Evolutionary conservation across 805 yeast genomes (phyloP).

Genomic region (Candida endomychidarum): DNA sequence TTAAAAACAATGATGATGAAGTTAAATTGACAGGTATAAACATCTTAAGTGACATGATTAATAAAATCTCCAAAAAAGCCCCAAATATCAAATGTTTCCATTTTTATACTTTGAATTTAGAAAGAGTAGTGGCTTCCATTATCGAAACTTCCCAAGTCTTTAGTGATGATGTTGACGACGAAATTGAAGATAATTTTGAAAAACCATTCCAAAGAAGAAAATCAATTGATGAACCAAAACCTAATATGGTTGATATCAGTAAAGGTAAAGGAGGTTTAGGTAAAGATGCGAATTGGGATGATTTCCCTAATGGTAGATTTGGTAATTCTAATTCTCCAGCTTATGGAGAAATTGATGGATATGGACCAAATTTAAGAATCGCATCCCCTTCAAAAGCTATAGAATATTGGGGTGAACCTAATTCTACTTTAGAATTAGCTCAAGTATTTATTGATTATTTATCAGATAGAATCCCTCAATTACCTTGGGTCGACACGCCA

Average conservation of each 20-base stretch:
- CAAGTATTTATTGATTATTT: conserved; percentile 69
- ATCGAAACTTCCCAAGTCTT: conserved; percentile 60
- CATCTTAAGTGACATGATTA: conserved; percentile 61
- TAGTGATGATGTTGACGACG: conserved; percentile 40
- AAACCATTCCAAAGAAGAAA: conserved; percentile 26
- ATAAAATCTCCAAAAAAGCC: conserved; percentile 53
- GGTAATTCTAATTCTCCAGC: conserved; percentile 97
- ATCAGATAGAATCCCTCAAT: conserved; percentile 67
- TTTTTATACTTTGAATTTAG: conserved; percentile 89
- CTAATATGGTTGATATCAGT: conserved; percentile 64
- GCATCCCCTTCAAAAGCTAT: conserved; percentile 60
- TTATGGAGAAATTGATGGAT: conserved; percentile 96
- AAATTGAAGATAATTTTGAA: conserved; percentile 23
- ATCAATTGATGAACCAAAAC: conserved; percentile 29
- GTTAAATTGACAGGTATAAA: conserved; percentile 85
- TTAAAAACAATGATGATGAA: conserved; percentile 65
- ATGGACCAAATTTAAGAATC: conserved; percentile 87
- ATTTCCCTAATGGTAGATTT: conserved; percentile 92
- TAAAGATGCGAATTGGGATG: conserved; percentile 95
- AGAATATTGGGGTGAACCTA: conserved; percentile 81
- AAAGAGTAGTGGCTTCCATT: conserved; percentile 86
- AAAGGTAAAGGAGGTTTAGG: conserved; percentile 83
- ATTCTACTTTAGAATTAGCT: conserved; percentile 55
- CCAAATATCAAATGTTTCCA: conserved; percentile 77
- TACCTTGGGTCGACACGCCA: conserved; percentile 92